Evolutionary conservation across 2,329 filamentous ascomycete species (phyloP).

Genomic region (Mycosphaerella arachidis): DNA sequence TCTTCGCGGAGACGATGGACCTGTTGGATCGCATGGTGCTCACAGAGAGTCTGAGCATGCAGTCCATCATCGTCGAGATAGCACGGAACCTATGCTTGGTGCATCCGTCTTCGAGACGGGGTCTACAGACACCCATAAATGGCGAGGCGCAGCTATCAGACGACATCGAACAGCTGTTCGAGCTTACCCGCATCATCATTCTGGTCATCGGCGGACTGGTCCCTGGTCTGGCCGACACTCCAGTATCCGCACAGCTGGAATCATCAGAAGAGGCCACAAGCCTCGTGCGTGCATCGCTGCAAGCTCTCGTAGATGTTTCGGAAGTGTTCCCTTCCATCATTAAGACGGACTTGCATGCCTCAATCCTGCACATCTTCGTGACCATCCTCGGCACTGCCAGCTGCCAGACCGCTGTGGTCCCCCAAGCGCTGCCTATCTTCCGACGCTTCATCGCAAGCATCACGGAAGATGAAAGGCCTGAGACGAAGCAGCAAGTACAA

Average conservation of each 20-base stretch:
- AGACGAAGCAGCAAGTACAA: conserved; percentile 67
- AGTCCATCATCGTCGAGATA: conserved; percentile 90
- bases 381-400: conserved; percentile 82
- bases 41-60: conserved; percentile 83
- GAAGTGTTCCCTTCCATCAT: conserved; percentile 96
- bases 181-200: conserved; percentile 92
- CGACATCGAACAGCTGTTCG: conserved; percentile 96
- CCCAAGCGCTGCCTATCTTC: conserved; percentile 83
- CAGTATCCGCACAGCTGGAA: conserved; percentile 49
- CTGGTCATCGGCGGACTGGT: conserved; percentile 83
- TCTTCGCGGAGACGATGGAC: conserved; percentile 97
- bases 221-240: conserved; percentile 67
- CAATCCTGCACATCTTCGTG: conserved; percentile 93
- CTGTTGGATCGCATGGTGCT: conserved; percentile 86
- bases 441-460: conserved; percentile 84
- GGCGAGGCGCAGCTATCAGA: conserved; percentile 77
- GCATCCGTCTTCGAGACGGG: conserved; percentile 79
- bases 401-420: conserved; percentile 84
- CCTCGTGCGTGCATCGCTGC: conserved; percentile 73
- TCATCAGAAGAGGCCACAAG: conserved; percentile 80
- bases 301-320: conserved; percentile 87
- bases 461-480: conserved; percentile 38
- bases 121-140: conserved; percentile 32
- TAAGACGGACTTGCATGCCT: conserved; percentile 91
- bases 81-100: conserved; percentile 83